These are phyloP conservation scores for Microsporum audouinii DNA, from an alignment of 2,329 filamentous ascomycete genomes.

Conservation along the genomic window DNA sequence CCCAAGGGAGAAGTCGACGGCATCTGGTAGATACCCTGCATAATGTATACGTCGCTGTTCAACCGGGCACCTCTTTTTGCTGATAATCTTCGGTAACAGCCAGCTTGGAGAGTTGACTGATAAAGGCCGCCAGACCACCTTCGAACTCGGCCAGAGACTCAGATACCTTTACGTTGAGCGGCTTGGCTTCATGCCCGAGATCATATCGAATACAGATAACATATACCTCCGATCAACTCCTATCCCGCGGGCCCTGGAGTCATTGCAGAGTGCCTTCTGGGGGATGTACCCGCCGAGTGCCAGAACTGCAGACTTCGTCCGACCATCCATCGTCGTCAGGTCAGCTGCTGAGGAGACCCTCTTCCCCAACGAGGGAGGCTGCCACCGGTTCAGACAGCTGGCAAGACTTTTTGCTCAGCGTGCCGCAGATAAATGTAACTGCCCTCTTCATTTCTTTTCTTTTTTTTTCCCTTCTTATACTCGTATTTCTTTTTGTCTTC, in stretches of 20 bases:
- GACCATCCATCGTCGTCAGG: slow-evolving; percentile 55
- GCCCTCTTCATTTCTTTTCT: background rate
- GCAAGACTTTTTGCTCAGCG: slow-evolving; percentile 60
- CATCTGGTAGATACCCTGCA: slow-evolving; percentile 51
- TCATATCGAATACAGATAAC: slow-evolving; percentile 45
- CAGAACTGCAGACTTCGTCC: slow-evolving; percentile 43
- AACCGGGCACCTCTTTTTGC: background rate
- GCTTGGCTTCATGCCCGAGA: slow-evolving; percentile 56
- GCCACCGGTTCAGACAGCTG: slow-evolving; percentile 59
- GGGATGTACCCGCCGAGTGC: slow-evolving; percentile 57
- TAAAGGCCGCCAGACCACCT: slow-evolving; percentile 59
- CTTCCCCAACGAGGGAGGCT: slow-evolving; percentile 66
- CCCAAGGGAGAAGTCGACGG: slow-evolving; percentile 60
- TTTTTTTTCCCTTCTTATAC: background rate
- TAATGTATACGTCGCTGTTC: background rate
- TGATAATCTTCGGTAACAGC: slow-evolving; percentile 19
- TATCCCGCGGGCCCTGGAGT: slow-evolving; percentile 64
- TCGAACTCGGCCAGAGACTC: slow-evolving; percentile 55
- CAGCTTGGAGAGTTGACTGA: slow-evolving; percentile 60
- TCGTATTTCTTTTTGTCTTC: too few relatives aligned
- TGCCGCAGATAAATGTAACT: slow-evolving; percentile 53
- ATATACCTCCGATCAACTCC: slow-evolving; percentile 66
- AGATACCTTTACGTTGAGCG: slow-evolving; percentile 64
- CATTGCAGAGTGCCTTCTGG: slow-evolving; percentile 61
- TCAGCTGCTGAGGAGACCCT: slow-evolving; percentile 61